Base-by-base conservation (phyloP, 345 rosid genomes). In the Syzygium aqueum region DNA sequence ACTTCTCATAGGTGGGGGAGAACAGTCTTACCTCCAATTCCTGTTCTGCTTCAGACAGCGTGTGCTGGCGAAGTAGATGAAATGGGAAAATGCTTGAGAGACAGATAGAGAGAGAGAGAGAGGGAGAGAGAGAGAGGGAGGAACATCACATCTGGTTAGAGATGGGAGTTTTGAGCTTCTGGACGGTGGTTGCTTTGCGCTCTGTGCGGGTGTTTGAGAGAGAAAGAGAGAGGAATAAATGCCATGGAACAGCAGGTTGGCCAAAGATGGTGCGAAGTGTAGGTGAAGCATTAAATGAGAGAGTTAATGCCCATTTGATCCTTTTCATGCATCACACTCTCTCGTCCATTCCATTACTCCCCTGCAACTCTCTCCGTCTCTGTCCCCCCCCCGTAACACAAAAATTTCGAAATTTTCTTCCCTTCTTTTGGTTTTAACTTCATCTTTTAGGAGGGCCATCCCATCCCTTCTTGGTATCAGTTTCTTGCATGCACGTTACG, bases 231-330 rank as follows among this genome's bases (percentile, higher is more conserved):
- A 30, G 73, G 82, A 73, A 51, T 94, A 90, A 93, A 93, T 92
- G 93, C 85, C 88, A 90, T 89, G 86, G 87, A 89, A 90, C 88
- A 88, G 91, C 88, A 91, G 87, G 84, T 90, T 90, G 88, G 92
- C 88, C 90, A 87, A 65, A 65, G 46, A 85, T 63, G 88, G 86
- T 77, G 88, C 87, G 82, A 85, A 86, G 88, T 86, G 90, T 90
- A 61, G 94, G 93, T 94, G 96, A 89, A 90, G 87, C 94, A 93
- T 87, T 94, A 86, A 94, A 92, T 93, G 94, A 86, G 92, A 51
- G 84, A 92, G 91, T 93, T 85, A 93, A 93, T 92, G 93, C 90
- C 40, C 51, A 80, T 88, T 89, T 87, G 90, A 91, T 90, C 89
- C 88, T 88, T 78, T 92, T 78, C 92, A 85, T 92, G 92, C 90